Conservation (phyloP, 495 filamentous ascomycete species). For the Tuber melanosporum region DNA sequence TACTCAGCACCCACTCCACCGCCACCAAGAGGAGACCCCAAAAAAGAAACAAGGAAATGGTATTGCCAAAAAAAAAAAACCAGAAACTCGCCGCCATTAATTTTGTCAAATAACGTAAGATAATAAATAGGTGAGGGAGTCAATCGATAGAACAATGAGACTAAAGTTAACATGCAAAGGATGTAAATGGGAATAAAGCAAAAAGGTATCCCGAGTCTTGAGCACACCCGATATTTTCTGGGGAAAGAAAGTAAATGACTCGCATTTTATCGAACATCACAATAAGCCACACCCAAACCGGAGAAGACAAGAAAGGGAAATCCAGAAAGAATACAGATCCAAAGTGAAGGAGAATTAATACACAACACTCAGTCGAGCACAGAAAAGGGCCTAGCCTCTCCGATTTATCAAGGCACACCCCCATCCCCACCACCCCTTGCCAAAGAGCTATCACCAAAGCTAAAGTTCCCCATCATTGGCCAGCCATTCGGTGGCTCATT, state of each 20-base stretch:
- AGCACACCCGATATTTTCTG: background rate
- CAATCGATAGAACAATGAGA: background rate
- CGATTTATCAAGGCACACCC: background rate
- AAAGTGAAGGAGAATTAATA: constrained; percentile 1
- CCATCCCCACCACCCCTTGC: constrained; percentile 32
- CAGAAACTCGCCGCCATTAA: background rate
- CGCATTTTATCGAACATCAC: background rate
- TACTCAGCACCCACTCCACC: background rate
- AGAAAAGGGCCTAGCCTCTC: background rate
- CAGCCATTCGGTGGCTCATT: constrained; percentile 23
- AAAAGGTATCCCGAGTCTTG: background rate
- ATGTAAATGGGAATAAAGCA: background rate
- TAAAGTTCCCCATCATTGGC: constrained; percentile 25
- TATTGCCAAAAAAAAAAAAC: background rate
- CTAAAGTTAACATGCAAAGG: background rate
- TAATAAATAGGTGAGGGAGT: background rate
- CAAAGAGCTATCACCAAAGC: constrained; percentile 29
- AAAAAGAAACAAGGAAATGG: background rate
- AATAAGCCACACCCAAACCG: background rate
- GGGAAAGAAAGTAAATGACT: background rate
- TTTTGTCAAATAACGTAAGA: background rate
- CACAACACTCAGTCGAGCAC: constrained; percentile 1
- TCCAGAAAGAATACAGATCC: constrained; percentile 9
- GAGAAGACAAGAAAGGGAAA: constrained; percentile 15
- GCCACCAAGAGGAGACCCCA: background rate